These are phyloP conservation scores for Solanum sejunctum DNA, from an alignment of 257 asterid species.

Conservation along the genomic window DNA sequence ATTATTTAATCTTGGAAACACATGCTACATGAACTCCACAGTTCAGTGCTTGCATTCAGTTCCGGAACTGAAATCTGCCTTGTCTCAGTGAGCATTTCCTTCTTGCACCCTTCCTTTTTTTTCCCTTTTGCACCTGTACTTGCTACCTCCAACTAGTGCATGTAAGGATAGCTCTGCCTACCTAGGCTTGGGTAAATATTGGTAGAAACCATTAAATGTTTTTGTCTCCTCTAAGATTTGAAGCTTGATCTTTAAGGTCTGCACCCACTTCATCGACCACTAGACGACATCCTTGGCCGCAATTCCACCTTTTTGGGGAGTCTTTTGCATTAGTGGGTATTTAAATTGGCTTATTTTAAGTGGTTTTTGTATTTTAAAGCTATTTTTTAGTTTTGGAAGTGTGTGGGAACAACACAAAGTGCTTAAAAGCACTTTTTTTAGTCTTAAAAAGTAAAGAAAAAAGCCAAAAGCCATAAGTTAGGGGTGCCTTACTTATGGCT, in stretches of 20 bases:
- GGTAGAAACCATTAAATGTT: neutral
- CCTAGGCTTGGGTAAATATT: neutral
- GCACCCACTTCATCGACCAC: neutral
- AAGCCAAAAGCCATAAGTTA: no score
- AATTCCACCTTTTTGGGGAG: neutral
- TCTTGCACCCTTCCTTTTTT: neutral
- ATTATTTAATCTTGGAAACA: constrained; percentile 79
- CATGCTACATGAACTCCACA: constrained; percentile 98
- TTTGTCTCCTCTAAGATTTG: neutral
- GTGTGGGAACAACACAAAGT: no score
- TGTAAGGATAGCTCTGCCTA: neutral
- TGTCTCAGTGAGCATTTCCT: constrained; percentile 42
- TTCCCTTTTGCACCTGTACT: neutral
- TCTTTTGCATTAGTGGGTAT: neutral
- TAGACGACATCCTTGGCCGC: neutral
- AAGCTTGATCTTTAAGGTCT: neutral
- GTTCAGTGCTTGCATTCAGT: constrained; percentile 93
- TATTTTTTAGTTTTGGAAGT: no score
- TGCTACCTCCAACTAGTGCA: neutral
- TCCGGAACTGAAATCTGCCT: constrained; percentile 87
- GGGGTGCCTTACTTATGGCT: no score
- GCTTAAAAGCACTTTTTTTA: no score
- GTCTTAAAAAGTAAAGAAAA: no score
- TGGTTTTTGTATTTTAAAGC: no score
- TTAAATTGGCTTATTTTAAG: no score